These are phyloP conservation scores for Chrysopogon serrulatus DNA, from an alignment of 176 grass and related monocot species.

Conservation along the genomic window DNA sequence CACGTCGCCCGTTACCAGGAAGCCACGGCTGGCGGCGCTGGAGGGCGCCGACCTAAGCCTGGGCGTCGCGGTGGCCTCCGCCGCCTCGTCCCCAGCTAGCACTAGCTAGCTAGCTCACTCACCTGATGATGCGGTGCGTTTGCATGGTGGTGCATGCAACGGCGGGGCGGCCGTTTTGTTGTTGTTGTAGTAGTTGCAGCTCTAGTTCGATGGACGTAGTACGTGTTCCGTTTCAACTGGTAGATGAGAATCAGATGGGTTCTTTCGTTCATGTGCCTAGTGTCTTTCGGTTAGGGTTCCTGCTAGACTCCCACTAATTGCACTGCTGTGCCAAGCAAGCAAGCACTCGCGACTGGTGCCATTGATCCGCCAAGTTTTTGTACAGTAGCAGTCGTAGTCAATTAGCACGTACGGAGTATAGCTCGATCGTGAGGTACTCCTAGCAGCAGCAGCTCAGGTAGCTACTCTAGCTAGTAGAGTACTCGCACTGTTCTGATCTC, in stretches of 20 bases:
- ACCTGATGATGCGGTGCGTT: not conserved
- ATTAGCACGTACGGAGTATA: no score
- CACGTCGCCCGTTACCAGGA: conserved; percentile 61
- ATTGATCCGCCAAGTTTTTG: conserved; percentile 4
- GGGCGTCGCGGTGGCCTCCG: conserved; percentile 32
- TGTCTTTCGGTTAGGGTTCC: conserved; percentile 22
- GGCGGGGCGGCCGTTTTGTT: conserved; percentile 17
- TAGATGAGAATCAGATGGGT: conserved; percentile 8
- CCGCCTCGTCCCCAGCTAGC: conserved; percentile 41
- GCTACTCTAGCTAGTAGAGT: no score
- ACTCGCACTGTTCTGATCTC: no score
- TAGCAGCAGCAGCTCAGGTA: not conserved
- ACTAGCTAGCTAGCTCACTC: conserved; percentile 20
- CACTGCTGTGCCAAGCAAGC: not conserved
- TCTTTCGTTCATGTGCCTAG: not conserved
- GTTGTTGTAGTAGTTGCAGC: not conserved
- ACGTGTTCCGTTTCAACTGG: conserved; percentile 18
- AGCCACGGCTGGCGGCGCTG: conserved; percentile 46
- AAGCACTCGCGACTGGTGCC: not conserved
- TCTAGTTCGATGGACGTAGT: conserved; percentile 11
- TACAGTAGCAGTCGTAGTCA: conserved; percentile 1
- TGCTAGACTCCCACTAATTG: conserved; percentile 14
- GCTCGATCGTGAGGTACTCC: not conserved
- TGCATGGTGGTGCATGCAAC: not conserved
- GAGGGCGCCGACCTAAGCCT: conserved; percentile 56